Percentiles rank a stretch among this genome's conserved stretches.
Evolutionary conservation across 495 filamentous ascomycete genomes (phyloP).

Genomic region (Lophiostoma macrostomum): DNA sequence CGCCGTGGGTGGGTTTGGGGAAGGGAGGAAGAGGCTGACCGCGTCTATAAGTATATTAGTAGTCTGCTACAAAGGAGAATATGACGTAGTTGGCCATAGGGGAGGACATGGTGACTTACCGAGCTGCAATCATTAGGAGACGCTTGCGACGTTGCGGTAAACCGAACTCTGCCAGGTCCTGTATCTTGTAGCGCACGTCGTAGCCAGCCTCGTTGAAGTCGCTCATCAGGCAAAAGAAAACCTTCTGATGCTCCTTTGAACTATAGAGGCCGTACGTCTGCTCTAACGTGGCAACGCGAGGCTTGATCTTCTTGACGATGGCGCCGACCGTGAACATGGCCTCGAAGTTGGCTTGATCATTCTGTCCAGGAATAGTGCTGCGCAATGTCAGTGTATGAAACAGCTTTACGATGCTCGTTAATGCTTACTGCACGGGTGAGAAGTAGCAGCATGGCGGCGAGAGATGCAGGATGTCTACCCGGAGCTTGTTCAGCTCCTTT

Average conservation of each 20-base stretch:
- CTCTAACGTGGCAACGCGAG: conserved; percentile 77
- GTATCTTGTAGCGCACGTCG: conserved; percentile 59
- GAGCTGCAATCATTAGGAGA: conserved; percentile 74
- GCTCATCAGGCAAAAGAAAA: conserved; percentile 54
- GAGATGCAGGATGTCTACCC: conserved; percentile 71
- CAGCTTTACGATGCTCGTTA: conserved; percentile 47
- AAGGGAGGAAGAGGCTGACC: conserved; percentile 72
- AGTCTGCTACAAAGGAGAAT: conserved; percentile 18
- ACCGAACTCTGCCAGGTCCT: conserved; percentile 58
- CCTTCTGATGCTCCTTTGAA: conserved; percentile 42
- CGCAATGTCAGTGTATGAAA: background rate
- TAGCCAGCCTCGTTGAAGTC: conserved; percentile 66
- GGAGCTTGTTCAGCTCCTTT: conserved; percentile 6
- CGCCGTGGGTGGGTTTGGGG: conserved; percentile 64
- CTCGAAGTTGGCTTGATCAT: conserved; percentile 59
- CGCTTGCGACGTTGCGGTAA: conserved; percentile 59
- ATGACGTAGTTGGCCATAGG: background rate
- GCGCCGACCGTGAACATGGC: conserved; percentile 62
- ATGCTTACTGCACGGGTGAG: conserved; percentile 65
- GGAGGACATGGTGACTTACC: conserved; percentile 58
- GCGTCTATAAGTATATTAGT: conserved; percentile 49
- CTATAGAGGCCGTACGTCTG: conserved; percentile 66
- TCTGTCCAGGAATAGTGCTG: conserved; percentile 34
- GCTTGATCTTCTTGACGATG: conserved; percentile 58
- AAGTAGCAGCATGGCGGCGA: conserved; percentile 85